Evolutionary conservation across 202 grass and related monocot genomes (phyloP).

Genomic region (Zoysia matrella): DNA sequence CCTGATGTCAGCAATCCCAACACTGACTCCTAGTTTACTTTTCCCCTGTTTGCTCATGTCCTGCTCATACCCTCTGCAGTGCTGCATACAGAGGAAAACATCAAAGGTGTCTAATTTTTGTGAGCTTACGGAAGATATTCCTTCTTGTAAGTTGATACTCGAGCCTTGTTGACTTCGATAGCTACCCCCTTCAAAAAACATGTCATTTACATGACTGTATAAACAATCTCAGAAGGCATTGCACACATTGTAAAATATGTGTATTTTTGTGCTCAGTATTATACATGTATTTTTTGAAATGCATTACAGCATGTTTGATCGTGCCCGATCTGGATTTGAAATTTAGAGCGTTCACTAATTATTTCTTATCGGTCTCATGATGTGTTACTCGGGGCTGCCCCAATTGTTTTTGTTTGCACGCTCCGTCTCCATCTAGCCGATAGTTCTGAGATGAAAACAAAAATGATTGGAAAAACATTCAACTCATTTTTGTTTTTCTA

Average conservation of each 20-base stretch:
- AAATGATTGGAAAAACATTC: too few species aligned
- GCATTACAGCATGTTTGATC: neutral
- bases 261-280: neutral
- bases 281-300: neutral
- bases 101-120: constrained; percentile 1
- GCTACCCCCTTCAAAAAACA: neutral
- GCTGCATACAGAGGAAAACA: neutral
- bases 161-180: constrained; percentile 14
- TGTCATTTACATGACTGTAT: constrained; percentile 31
- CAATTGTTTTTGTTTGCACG: too few species aligned
- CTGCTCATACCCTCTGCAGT: constrained; percentile 17
- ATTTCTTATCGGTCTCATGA: too few species aligned
- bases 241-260: neutral
- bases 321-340: neutral
- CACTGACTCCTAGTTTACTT: neutral
- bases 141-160: neutral
- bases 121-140: constrained; percentile 15
- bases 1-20: neutral
- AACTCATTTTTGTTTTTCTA: too few species aligned
- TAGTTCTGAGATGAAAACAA: too few species aligned
- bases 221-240: constrained; percentile 12
- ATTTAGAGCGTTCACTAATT: neutral
- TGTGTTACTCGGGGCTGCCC: too few species aligned
- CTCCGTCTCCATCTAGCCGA: too few species aligned
- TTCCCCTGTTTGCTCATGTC: neutral